Evolutionary conservation across 352 stramenopile species (phyloP).

Genomic region (Globisporangium spiculum): DNA sequence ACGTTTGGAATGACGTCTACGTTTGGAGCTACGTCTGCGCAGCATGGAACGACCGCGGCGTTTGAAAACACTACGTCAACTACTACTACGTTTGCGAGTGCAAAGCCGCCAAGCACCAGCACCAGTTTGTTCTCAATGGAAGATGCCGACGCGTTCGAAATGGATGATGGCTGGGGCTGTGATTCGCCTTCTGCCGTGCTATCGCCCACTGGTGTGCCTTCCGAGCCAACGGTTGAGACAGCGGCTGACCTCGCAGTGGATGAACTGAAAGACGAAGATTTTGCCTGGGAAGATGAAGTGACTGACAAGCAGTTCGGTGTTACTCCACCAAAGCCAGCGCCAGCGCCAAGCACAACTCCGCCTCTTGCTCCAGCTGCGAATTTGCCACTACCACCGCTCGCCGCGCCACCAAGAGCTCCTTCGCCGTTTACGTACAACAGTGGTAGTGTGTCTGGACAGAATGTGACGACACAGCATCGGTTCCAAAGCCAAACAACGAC

Average conservation of each 20-base stretch:
- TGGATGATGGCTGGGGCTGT: slow-evolving; percentile 66
- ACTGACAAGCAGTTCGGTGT: slow-evolving; percentile 18
- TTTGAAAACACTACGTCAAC: slow-evolving; percentile 6
- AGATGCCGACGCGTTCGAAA: slow-evolving; percentile 53
- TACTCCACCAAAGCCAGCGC: slow-evolving; percentile 14
- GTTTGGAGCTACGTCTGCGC: not conserved
- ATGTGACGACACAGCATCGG: slow-evolving; percentile 1
- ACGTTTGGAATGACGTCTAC: slow-evolving; percentile 6
- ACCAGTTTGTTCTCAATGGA: slow-evolving; percentile 76
- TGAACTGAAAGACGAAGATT: slow-evolving; percentile 28
- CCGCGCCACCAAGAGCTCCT: not conserved
- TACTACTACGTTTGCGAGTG: slow-evolving; percentile 1
- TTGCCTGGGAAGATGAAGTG: slow-evolving; percentile 50
- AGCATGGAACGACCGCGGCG: not conserved
- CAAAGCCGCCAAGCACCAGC: slow-evolving; percentile 25
- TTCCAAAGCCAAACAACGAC: slow-evolving; percentile 1
- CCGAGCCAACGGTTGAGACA: slow-evolving; percentile 29
- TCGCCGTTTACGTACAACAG: slow-evolving; percentile 5
- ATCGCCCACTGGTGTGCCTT: slow-evolving; percentile 54
- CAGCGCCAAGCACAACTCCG: not conserved
- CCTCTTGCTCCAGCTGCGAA: not conserved
- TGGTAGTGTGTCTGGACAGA: not conserved
- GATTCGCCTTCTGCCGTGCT: slow-evolving; percentile 73
- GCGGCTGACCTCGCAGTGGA: slow-evolving; percentile 8
- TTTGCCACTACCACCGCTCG: not conserved